Percentiles rank a stretch among this genome's conserved stretches.
phyloP scores from a whole-genome alignment of 441 rosid species.

The Brassica hybrid region DNA sequence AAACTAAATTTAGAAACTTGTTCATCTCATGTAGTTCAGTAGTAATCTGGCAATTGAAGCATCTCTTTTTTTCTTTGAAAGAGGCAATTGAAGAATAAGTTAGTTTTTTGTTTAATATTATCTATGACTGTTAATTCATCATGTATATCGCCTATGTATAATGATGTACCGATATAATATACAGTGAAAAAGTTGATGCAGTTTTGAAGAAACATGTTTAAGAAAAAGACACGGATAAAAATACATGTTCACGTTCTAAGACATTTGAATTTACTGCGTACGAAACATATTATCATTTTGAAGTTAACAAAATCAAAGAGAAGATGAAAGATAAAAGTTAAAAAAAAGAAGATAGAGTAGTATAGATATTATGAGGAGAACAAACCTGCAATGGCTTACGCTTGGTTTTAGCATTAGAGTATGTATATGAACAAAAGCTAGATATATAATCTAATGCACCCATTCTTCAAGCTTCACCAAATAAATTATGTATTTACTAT shows the following conservation, averaged over 20 bases:
- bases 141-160: background rate
- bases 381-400: slow-evolving; percentile 90
- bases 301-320: slow-evolving; percentile 9
- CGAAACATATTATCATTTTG: background rate
- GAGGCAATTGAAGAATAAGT: background rate
- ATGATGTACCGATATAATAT: slow-evolving; percentile 15
- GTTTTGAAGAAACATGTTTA: background rate
- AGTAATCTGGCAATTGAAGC: background rate
- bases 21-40: background rate
- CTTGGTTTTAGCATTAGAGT: slow-evolving; percentile 62
- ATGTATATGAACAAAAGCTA: slow-evolving; percentile 71
- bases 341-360: background rate
- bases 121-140: background rate
- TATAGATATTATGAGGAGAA: slow-evolving; percentile 12
- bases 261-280: slow-evolving; percentile 1
- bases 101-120: background rate
- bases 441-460: slow-evolving; percentile 88
- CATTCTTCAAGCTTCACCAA: slow-evolving; percentile 53
- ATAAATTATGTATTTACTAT: background rate
- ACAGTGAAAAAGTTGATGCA: background rate
- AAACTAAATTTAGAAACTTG: background rate
- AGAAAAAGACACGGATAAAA: background rate
- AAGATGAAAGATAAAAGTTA: background rate
- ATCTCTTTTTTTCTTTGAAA: background rate
- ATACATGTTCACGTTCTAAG: slow-evolving; percentile 6